Evolutionary conservation across 208 protist species (phyloP).

Genomic region (Crithidia acanthocephali): DNA sequence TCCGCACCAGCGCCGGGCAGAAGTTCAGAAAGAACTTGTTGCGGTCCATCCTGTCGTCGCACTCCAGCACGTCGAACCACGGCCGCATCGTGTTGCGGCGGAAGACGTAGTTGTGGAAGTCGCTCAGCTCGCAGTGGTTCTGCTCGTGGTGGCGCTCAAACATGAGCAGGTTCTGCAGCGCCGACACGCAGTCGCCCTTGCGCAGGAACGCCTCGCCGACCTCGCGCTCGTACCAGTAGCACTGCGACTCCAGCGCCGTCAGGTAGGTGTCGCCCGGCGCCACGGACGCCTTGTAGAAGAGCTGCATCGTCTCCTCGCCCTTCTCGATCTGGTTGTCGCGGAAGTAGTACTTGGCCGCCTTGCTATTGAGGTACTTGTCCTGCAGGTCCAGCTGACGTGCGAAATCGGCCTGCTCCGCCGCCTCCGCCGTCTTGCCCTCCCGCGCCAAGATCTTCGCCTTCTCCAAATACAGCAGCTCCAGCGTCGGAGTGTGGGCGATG

Average conservation of each 20-base stretch:
- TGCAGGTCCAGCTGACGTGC: conserved; percentile 95
- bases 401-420: conserved; percentile 79
- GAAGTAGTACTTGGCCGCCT: conserved; percentile 93
- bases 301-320: conserved; percentile 85
- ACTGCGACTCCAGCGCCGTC: conserved; percentile 94
- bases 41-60: conserved; percentile 68
- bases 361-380: conserved; percentile 96
- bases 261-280: conserved; percentile 73
- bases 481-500: conserved; percentile 96
- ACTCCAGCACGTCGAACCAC: conserved; percentile 94
- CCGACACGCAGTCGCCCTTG: conserved; percentile 81
- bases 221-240: conserved; percentile 96
- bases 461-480: conserved; percentile 93
- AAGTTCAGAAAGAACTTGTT: conserved; percentile 85
- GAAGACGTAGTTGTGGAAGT: conserved; percentile 98
- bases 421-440: conserved; percentile 79
- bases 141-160: conserved; percentile 94
- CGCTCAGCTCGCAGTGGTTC: conserved; percentile 95
- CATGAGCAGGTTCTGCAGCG: conserved; percentile 92
- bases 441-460: conserved; percentile 89
- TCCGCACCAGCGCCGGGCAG: conserved; percentile 72
- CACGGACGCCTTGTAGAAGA: conserved; percentile 86
- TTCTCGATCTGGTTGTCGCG: conserved; percentile 81
- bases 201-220: conserved; percentile 87
- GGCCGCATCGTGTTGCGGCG: conserved; percentile 94